phyloP scores from a whole-genome alignment of 345 rosid genomes.

The Citrus reticulata region DNA sequence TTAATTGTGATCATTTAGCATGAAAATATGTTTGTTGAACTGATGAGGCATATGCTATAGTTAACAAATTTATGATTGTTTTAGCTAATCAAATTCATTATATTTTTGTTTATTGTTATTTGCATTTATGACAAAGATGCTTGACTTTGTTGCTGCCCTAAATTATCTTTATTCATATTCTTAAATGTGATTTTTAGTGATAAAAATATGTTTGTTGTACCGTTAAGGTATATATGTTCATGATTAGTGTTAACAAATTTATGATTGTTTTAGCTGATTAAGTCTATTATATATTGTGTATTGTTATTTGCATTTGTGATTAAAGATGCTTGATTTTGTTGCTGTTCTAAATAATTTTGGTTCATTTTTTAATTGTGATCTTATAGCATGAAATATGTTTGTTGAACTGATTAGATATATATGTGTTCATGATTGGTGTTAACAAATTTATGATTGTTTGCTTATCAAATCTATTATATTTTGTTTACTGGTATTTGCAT shows the following conservation, averaged over 20 bases:
- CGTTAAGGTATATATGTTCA: not conserved
- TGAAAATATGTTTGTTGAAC: not conserved
- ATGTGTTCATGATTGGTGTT: not conserved
- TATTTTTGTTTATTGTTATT: not conserved
- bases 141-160: not conserved
- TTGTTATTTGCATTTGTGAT: not conserved
- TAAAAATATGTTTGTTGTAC: not conserved
- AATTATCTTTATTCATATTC: not conserved
- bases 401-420: not conserved
- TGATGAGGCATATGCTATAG: not conserved
- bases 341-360: not conserved
- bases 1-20: not conserved
- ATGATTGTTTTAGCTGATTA: not conserved
- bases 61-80: not conserved
- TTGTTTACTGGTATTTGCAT: not conserved
- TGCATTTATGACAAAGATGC: not conserved
- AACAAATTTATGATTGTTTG: not conserved
- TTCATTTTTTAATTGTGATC: not conserved
- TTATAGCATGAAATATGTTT: not conserved
- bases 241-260: not conserved
- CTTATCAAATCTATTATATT: not conserved
- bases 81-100: not conserved
- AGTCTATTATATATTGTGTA: not conserved
- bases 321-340: not conserved
- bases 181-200: not conserved